A percentile compares a stretch with the other conserved stretches of the same genome.
phyloP scores from a whole-genome alignment of 1,139 yeast genomes.

The Kluyveromyces marxianus region DNA sequence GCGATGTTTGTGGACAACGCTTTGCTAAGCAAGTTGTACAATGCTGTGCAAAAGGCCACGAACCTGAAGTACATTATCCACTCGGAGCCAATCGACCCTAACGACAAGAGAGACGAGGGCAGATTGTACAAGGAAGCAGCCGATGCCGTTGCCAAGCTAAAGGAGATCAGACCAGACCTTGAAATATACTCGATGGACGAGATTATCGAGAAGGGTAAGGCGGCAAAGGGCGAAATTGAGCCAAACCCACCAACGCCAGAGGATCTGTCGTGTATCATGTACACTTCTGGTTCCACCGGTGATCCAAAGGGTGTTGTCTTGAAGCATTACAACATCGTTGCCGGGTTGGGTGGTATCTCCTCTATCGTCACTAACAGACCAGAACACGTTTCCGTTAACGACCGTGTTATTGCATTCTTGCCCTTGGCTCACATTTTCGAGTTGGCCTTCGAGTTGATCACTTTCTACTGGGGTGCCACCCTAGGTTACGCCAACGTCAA shows the following conservation, averaged over 20 bases:
- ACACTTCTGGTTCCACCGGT: conserved; percentile 98
- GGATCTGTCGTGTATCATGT: conserved; percentile 90
- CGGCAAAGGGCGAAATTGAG: conserved; percentile 32
- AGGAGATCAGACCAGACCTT: conserved; percentile 69
- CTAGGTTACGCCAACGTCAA: conserved; percentile 91
- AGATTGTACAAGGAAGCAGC: conserved; percentile 48
- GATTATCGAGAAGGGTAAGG: conserved; percentile 54
- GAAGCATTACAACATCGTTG: conserved; percentile 66
- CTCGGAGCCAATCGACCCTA: conserved; percentile 51
- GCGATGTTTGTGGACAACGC: conserved; percentile 81
- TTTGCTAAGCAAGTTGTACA: conserved; percentile 55
- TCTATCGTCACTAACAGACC: conserved; percentile 49
- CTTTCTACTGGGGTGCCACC: conserved; percentile 84
- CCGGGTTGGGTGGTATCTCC: conserved; percentile 80
- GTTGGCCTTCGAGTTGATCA: conserved; percentile 71
- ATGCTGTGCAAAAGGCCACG: conserved; percentile 63
- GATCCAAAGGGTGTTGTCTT: conserved; percentile 95
- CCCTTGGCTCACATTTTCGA: conserved; percentile 97
- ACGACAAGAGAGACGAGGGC: conserved; percentile 60
- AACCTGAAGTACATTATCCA: conserved; percentile 64
- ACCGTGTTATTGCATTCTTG: conserved; percentile 76
- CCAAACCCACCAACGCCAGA: conserved; percentile 52
- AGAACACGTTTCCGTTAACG: conserved; percentile 40
- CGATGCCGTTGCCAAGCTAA: conserved; percentile 49
- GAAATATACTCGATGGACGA: conserved; percentile 60